Evolutionary conservation across 495 filamentous ascomycete genomes (phyloP).

Genomic region (Xylaria grammica): DNA sequence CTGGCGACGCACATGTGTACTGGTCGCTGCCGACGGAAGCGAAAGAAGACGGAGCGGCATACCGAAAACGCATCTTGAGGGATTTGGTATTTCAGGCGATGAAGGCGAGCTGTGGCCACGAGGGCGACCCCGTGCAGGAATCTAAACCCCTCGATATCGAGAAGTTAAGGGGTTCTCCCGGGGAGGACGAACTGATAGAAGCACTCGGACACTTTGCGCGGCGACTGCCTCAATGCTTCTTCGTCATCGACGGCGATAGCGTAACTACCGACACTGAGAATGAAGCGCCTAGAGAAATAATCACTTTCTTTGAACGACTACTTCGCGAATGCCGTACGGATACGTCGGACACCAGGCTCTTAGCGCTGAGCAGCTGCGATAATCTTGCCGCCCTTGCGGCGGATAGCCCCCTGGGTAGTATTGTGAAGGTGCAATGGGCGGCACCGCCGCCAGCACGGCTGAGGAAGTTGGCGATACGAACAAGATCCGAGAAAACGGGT

Average conservation of each 20-base stretch:
- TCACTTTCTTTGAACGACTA: background rate
- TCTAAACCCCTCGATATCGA: background rate
- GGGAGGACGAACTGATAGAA: background rate
- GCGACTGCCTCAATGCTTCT: background rate
- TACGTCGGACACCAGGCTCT: background rate
- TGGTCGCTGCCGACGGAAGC: background rate
- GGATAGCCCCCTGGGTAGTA: background rate
- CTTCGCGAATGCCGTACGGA: background rate
- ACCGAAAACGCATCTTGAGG: too few species aligned
- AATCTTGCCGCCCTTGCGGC: background rate
- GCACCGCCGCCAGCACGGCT: conserved; percentile 13
- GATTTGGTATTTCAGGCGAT: background rate
- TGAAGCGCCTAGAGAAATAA: background rate
- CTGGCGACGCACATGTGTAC: too few species aligned
- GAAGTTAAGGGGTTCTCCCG: too few species aligned
- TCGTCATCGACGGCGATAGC: background rate
- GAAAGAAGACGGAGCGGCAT: background rate
- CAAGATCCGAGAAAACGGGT: conserved; percentile 23
- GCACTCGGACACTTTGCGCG: background rate
- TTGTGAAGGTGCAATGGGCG: background rate
- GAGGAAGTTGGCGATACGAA: conserved; percentile 18
- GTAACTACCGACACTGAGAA: too few species aligned
- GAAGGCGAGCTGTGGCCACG: background rate
- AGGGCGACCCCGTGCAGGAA: background rate
- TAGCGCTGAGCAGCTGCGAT: background rate